Evolutionary conservation across 306 rosid species (phyloP).

Genomic region (Psophocarpus tetragonolobus): DNA sequence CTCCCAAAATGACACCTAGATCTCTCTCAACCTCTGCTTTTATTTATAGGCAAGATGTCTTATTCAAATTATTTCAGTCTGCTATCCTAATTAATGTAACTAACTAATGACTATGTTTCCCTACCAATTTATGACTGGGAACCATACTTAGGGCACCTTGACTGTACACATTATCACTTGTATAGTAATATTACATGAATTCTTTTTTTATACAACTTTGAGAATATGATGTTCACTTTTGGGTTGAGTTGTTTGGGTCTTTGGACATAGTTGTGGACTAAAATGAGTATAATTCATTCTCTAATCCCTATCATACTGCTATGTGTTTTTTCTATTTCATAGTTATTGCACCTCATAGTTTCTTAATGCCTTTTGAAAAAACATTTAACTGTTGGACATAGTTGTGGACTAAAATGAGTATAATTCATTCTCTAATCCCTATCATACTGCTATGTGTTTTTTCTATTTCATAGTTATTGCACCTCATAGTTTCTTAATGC

Average conservation of each 20-base stretch:
- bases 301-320: background rate
- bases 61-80: background rate
- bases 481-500: background rate
- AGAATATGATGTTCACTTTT: background rate
- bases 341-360: background rate
- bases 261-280: background rate
- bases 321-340: background rate
- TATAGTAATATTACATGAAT: background rate
- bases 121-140: background rate
- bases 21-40: background rate
- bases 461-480: background rate
- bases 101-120: background rate
- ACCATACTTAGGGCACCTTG: background rate
- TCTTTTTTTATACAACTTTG: background rate
- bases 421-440: background rate
- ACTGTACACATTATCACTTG: background rate
- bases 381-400: background rate
- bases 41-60: background rate
- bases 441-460: background rate
- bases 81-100: background rate
- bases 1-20: background rate
- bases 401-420: background rate
- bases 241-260: background rate
- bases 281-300: background rate
- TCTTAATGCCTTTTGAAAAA: background rate